phyloP scores from a whole-genome alignment of 805 yeast genomes.

The Ogataea trehalophila region DNA sequence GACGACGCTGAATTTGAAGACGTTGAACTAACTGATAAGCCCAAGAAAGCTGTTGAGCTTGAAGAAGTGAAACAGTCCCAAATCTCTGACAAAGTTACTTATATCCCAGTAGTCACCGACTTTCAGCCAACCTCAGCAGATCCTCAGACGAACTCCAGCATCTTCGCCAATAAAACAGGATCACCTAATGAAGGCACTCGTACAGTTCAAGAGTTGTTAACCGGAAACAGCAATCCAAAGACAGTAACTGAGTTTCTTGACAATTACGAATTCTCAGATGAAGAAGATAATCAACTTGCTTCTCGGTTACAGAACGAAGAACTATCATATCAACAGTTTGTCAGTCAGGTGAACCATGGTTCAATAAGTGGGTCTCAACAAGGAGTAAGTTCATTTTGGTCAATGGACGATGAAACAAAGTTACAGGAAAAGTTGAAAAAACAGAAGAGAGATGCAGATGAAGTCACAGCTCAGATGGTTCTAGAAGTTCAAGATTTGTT shows the following conservation, averaged over 20 bases:
- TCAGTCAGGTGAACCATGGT: slow-evolving; percentile 32
- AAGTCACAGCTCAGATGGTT: slow-evolving; percentile 81
- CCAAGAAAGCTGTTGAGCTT: no score
- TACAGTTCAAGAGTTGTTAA: not conserved
- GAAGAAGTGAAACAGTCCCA: not conserved
- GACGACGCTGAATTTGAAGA: slow-evolving; percentile 14
- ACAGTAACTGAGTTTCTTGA: slow-evolving; percentile 4
- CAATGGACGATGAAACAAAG: slow-evolving; percentile 37
- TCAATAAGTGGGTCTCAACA: not conserved
- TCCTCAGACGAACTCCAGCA: no score
- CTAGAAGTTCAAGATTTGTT: slow-evolving; percentile 86
- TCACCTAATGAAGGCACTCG: no score
- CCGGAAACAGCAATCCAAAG: not conserved
- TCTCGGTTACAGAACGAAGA: slow-evolving; percentile 67
- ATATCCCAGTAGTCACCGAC: no score
- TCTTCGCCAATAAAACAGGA: no score
- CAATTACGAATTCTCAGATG: slow-evolving; percentile 69
- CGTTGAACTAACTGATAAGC: slow-evolving; percentile 1
- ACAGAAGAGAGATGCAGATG: slow-evolving; percentile 85
- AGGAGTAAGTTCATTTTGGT: slow-evolving; percentile 21
- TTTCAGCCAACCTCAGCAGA: no score
- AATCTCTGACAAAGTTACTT: not conserved
- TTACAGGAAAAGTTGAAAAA: slow-evolving; percentile 59
- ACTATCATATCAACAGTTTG: slow-evolving; percentile 63
- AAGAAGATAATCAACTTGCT: slow-evolving; percentile 67